Evolutionary conservation across 2,329 filamentous ascomycete species (phyloP).

Genomic region (Verticillium longisporum): DNA sequence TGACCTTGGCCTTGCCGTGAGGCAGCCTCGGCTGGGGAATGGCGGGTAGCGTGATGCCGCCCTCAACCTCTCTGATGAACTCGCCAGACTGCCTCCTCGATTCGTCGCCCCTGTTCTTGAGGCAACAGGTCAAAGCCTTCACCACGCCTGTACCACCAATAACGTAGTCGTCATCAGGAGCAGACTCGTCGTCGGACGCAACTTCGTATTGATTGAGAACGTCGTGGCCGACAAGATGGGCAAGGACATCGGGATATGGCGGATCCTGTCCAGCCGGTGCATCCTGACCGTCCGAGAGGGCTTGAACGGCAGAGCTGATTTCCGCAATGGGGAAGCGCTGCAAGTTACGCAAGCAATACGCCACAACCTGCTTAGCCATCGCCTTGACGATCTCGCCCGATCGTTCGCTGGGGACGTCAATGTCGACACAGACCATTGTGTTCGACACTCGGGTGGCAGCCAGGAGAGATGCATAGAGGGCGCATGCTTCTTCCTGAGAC

Average conservation of each 20-base stretch:
- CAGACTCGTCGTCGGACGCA: slow-evolving; percentile 58
- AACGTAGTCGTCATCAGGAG: slow-evolving; percentile 89
- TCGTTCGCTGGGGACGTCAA: slow-evolving; percentile 75
- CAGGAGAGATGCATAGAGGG: slow-evolving; percentile 85
- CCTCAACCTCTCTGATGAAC: slow-evolving; percentile 45
- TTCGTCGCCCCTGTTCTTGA: slow-evolving; percentile 71
- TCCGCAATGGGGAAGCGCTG: slow-evolving; percentile 68
- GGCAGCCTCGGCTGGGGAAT: slow-evolving; percentile 25
- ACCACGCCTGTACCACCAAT: slow-evolving; percentile 93
- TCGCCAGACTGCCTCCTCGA: slow-evolving; percentile 47
- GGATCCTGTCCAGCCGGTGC: slow-evolving; percentile 20
- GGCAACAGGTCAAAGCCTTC: slow-evolving; percentile 84
- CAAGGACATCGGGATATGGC: slow-evolving; percentile 72
- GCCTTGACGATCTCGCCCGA: slow-evolving; percentile 90
- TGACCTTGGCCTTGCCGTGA: slow-evolving; percentile 71
- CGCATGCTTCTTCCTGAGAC: slow-evolving; percentile 86
- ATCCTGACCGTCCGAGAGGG: slow-evolving; percentile 29
- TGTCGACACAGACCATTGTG: slow-evolving; percentile 81
- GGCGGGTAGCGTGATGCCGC: slow-evolving; percentile 36
- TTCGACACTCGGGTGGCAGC: slow-evolving; percentile 79
- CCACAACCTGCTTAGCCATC: slow-evolving; percentile 88
- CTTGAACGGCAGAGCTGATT: slow-evolving; percentile 39
- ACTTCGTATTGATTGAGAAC: slow-evolving; percentile 37
- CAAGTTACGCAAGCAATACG: slow-evolving; percentile 88
- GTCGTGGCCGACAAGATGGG: slow-evolving; percentile 76